phyloP scores from a whole-genome alignment of 257 asterid species.

The Solanum lycopersicoides region DNA sequence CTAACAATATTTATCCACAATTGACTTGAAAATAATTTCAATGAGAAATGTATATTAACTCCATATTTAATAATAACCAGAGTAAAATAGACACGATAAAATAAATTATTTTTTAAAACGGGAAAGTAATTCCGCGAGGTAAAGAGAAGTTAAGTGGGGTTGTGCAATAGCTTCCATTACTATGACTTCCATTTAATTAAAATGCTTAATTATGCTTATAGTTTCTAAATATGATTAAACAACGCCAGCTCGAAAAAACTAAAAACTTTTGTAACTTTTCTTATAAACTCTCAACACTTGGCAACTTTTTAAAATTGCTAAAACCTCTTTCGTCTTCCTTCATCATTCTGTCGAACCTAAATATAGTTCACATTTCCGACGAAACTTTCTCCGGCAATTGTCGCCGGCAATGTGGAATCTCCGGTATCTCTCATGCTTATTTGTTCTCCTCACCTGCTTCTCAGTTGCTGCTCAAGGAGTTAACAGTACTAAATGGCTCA shows the following conservation, averaged over 20 bases:
- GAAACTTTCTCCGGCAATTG: not conserved
- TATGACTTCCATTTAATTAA: not conserved
- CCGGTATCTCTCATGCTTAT: conserved; percentile 13
- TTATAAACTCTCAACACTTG: not conserved
- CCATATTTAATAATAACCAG: no score
- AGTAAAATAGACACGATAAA: no score
- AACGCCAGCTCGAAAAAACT: not conserved
- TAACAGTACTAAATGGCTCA: conserved; percentile 42
- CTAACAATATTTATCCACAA: no score
- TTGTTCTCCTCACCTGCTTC: conserved; percentile 24
- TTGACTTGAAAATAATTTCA: no score
- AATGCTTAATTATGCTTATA: not conserved
- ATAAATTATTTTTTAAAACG: no score
- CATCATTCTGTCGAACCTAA: not conserved
- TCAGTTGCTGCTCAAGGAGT: conserved; percentile 50
- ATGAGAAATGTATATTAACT: no score
- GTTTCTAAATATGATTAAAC: not conserved
- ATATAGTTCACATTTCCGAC: not conserved
- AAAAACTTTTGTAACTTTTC: not conserved
- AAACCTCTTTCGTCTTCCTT: not conserved
- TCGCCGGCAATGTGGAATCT: conserved; percentile 56
- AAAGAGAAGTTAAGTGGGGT: not conserved
- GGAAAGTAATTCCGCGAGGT: not conserved
- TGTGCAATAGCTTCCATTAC: not conserved
- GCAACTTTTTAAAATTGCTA: not conserved